These are phyloP conservation scores for Suhomyces tanzawaensis DNA, from an alignment of 805 yeast species.

Conservation along the genomic window DNA sequence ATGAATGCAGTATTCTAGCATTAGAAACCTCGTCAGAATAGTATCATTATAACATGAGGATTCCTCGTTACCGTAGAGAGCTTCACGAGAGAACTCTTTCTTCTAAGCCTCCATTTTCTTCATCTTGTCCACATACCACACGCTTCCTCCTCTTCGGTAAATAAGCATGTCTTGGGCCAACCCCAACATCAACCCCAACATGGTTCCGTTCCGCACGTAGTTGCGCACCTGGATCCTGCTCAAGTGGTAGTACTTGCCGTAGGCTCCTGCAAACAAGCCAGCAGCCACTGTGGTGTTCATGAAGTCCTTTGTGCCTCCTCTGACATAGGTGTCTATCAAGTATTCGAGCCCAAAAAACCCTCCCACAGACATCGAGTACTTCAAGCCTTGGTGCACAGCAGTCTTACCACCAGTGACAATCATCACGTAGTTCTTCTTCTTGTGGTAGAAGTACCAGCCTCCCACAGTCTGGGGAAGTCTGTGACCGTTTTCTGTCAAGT, in stretches of 20 bases:
- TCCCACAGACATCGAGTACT: constrained; percentile 43
- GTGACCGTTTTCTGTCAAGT: constrained; percentile 78
- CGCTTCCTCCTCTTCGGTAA: constrained; percentile 54
- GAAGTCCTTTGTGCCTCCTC: constrained; percentile 56
- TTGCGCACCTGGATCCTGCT: constrained; percentile 41
- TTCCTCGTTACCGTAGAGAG: no score
- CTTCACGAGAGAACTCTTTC: no score
- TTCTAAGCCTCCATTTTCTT: no score
- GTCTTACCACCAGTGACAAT: constrained; percentile 50
- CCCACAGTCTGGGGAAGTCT: constrained; percentile 72
- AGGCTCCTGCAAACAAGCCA: constrained; percentile 47
- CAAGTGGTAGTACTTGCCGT: constrained; percentile 47
- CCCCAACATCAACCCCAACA: constrained; percentile 62
- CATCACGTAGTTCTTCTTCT: constrained; percentile 75
- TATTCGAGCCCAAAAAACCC: constrained; percentile 63
- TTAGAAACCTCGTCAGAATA: no score
- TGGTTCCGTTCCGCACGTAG: constrained; percentile 50
- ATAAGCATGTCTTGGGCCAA: constrained; percentile 63
- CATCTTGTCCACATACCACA: constrained; percentile 56
- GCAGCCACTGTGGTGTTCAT: constrained; percentile 62
- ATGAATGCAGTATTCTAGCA: no score
- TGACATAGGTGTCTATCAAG: constrained; percentile 44
- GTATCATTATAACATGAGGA: no score
- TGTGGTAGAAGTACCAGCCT: constrained; percentile 88
- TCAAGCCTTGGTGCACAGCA: constrained; percentile 42